phyloP scores from a whole-genome alignment of 371 early-diverging fungal species.

The Rhizopus arrhizus region DNA sequence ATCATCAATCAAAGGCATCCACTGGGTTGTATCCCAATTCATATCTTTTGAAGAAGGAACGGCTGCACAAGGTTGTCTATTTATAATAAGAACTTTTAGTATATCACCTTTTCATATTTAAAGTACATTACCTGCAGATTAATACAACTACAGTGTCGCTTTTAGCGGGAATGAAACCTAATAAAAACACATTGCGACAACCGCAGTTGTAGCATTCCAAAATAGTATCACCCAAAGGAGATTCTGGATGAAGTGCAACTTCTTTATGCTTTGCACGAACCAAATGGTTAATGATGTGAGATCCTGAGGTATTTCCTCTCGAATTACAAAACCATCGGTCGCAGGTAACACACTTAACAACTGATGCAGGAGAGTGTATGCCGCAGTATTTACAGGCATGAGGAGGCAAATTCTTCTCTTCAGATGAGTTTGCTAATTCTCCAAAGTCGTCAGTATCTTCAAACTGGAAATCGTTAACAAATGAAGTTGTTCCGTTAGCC shows the following conservation, averaged over 20 bases:
- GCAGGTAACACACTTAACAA: constrained; percentile 94
- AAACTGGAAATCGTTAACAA: constrained; percentile 48
- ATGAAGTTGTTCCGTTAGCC: constrained; percentile 30
- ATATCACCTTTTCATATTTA: background rate
- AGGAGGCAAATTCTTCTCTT: constrained; percentile 70
- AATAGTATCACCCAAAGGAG: constrained; percentile 90
- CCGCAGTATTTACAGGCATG: constrained; percentile 96
- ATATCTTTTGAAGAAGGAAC: constrained; percentile 88
- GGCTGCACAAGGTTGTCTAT: constrained; percentile 89
- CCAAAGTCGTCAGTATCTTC: constrained; percentile 56
- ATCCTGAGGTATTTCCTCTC: constrained; percentile 87
- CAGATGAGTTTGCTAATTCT: constrained; percentile 32
- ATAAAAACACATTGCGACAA: constrained; percentile 91
- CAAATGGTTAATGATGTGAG: constrained; percentile 96
- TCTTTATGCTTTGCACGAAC: constrained; percentile 95
- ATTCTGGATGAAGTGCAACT: constrained; percentile 87
- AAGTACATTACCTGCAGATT: constrained; percentile 78
- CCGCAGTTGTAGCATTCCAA: constrained; percentile 98
- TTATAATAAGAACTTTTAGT: background rate
- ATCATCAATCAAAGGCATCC: constrained; percentile 96
- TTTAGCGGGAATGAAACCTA: constrained; percentile 98
- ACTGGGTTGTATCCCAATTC: constrained; percentile 95
- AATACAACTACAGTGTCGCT: constrained; percentile 96
- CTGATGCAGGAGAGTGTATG: constrained; percentile 85
- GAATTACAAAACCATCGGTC: constrained; percentile 97